Evolutionary conservation across 2,329 filamentous ascomycete species (phyloP).

Genomic region (Ambrosiella xylebori): DNA sequence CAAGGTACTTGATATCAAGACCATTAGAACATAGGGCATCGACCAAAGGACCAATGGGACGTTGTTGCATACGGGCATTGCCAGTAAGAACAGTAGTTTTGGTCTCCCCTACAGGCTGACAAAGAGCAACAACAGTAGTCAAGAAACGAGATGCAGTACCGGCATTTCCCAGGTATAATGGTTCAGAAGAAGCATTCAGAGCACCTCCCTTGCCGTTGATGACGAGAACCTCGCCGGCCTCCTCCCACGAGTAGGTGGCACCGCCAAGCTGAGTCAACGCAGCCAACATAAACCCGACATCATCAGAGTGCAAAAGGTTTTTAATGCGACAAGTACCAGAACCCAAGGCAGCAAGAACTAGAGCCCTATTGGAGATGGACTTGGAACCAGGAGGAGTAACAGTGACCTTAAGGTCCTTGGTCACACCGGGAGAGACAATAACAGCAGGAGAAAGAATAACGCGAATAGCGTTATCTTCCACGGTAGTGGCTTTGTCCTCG

Average conservation of each 20-base stretch:
- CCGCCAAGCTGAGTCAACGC: slow-evolving; percentile 74
- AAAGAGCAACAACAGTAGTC: slow-evolving; percentile 78
- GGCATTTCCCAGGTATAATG: slow-evolving; percentile 88
- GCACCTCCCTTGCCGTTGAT: slow-evolving; percentile 83
- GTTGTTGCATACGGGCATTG: slow-evolving; percentile 88
- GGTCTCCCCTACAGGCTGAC: slow-evolving; percentile 43
- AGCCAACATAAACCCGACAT: slow-evolving; percentile 92
- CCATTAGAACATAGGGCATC: slow-evolving; percentile 79
- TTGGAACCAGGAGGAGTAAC: slow-evolving; percentile 91
- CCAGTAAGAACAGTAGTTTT: slow-evolving; percentile 67
- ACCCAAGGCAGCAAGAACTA: slow-evolving; percentile 84
- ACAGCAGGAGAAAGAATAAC: slow-evolving; percentile 69
- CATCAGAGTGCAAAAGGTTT: slow-evolving; percentile 89
- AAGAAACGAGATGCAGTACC: slow-evolving; percentile 91
- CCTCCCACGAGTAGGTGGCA: slow-evolving; percentile 83
- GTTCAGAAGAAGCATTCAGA: slow-evolving; percentile 55
- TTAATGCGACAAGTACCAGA: slow-evolving; percentile 72
- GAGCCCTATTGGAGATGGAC: slow-evolving; percentile 88
- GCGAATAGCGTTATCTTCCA: slow-evolving; percentile 71
- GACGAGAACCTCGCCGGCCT: slow-evolving; percentile 77
- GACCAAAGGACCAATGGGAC: slow-evolving; percentile 84
- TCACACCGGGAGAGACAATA: slow-evolving; percentile 54
- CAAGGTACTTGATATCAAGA: slow-evolving; percentile 71
- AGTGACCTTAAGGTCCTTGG: slow-evolving; percentile 45
- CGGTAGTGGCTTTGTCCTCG: slow-evolving; percentile 74